These are phyloP conservation scores for Epithele typhae DNA, from an alignment of 768 basidiomycete species.

Conservation along the genomic window DNA sequence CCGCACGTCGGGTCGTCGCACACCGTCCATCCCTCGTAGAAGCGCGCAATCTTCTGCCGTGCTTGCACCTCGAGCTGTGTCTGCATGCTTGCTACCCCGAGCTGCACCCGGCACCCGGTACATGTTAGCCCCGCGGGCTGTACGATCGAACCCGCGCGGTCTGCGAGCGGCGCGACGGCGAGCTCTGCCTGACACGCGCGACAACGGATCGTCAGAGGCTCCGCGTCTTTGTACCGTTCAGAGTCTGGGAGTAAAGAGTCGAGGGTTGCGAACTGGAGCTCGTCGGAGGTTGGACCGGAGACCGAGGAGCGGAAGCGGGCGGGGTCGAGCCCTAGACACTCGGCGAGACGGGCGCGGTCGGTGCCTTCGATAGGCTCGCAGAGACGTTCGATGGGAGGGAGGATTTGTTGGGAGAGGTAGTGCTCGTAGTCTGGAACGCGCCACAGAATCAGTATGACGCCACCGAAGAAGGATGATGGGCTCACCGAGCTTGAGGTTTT, in stretches of 20 bases:
- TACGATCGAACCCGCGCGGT: slow-evolving; percentile 64
- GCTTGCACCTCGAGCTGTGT: slow-evolving; percentile 87
- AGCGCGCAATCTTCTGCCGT: slow-evolving; percentile 66
- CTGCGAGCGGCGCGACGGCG: slow-evolving; percentile 54
- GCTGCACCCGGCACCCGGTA: slow-evolving; percentile 51
- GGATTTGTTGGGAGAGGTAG: slow-evolving; percentile 86
- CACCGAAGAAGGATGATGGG: background rate
- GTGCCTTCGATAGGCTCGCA: slow-evolving; percentile 98
- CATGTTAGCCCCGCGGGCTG: slow-evolving; percentile 65
- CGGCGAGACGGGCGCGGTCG: slow-evolving; percentile 85
- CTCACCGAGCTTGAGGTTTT: slow-evolving; percentile 71
- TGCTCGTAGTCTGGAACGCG: slow-evolving; percentile 72
- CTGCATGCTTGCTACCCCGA: slow-evolving; percentile 62
- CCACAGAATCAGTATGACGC: background rate
- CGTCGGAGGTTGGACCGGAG: slow-evolving; percentile 42
- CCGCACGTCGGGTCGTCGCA: slow-evolving; percentile 87
- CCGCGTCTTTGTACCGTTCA: slow-evolving; percentile 79
- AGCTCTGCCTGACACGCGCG: slow-evolving; percentile 61
- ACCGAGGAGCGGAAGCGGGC: slow-evolving; percentile 41
- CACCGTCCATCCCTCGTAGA: slow-evolving; percentile 86
- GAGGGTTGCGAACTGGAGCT: slow-evolving; percentile 68
- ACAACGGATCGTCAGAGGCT: slow-evolving; percentile 73
- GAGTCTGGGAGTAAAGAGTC: slow-evolving; percentile 87
- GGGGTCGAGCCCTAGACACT: slow-evolving; percentile 81
- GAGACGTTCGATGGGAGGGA: slow-evolving; percentile 91